Evolutionary conservation across 2,329 filamentous ascomycete genomes (phyloP), one percentile per base, ranked within the genome.

Genomic region (Acarospora socialis): DNA sequence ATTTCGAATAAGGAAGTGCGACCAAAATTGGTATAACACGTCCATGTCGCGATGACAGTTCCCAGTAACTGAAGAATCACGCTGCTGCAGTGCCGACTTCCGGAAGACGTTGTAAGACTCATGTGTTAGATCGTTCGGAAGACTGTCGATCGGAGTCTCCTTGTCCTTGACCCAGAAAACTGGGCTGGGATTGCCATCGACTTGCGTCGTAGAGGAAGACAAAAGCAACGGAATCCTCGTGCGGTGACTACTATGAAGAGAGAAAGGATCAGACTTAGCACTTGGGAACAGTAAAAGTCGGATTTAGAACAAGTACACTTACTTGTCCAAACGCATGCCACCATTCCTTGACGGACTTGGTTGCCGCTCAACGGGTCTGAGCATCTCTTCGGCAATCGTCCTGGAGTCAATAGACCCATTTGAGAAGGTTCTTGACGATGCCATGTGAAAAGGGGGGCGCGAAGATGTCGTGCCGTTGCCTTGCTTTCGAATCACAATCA

Each of bases 1-100:
- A 55, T 79, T 76, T 46, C 71, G 66, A 40, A 73, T 66, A 41
- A 84, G 63, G 49, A 79, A 81, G 51, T 77, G 70, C 13, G 73
- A 72, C 77, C 78, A 84, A 58, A 81, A 81, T 41, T 73, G 66
- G 57, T 82, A 83, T 18, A 81, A 65, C 36, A 72, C 64, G 48
- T 71, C 66, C 64, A 78, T 74, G 46, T 73, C 66, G 38, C 62
- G 58, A 29, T 68, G 65, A 22, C 60, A 65, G 13, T 30, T 36
- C 40, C 59, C 59, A 40, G 52, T 51, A 25, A 55, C 42, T 38
- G 57, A 54, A 42, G 54, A 52, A 38, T 55, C 51, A 42, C 63
- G 65, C 53, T 67, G 59, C 30, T 57, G 50, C 29, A 69, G 58
- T 35, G 63, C 63, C 47, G 61, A 62, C 39, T 53, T 55, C 45